Evolutionary conservation across 371 early-diverging fungal species (phyloP), one percentile per base, ranked within the genome.

Genomic region (Zancudomyces culisetae): DNA sequence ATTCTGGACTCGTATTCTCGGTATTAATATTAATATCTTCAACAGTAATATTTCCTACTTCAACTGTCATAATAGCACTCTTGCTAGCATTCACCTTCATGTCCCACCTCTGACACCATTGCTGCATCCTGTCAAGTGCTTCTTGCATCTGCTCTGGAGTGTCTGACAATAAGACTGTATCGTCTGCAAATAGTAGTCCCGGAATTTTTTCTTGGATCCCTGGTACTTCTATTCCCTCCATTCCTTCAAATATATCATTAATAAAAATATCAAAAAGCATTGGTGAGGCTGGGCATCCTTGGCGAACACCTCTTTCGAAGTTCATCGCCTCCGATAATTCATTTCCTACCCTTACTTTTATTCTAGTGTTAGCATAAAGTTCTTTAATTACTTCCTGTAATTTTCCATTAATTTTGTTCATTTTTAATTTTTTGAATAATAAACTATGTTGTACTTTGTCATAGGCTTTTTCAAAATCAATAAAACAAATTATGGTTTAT

Each of bases 271-370:
- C 45, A 24, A 43, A 43, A 8, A 43, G 45, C 20, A 43, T 43
- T 43, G 45, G 45, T 43, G 45, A 43, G 8, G 45, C 45, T 43
- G 45, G 45, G 45, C 45, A 43, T n/a, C n/a, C 45, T 43, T 43
- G 45, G n/a, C 45, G 45, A 8, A 43, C 45, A 22, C 45, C 45
- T 22, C 45, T 22, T 20, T 10, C 22, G n/a, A 22, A 43, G 20
- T 43, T n/a, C 24, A 24, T 22, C 4, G 8, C 8, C n/a, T 4
- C 4, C 24, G 45, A 43, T 22, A 43, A 22, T 8, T 43, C 45
- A 43, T 43, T 24, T 12, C n/a, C 45, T 22, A n/a, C 24, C 45
- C 45, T 43, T 12, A 43, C 45, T 4, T 20, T 4, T 43, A 43
- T 43, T 43, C 24, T 43, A 4, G 45, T 20, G n/a, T 43, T n/a